Conservation (phyloP, 805 yeast species). For the Saturnispora kantuleensis region DNA sequence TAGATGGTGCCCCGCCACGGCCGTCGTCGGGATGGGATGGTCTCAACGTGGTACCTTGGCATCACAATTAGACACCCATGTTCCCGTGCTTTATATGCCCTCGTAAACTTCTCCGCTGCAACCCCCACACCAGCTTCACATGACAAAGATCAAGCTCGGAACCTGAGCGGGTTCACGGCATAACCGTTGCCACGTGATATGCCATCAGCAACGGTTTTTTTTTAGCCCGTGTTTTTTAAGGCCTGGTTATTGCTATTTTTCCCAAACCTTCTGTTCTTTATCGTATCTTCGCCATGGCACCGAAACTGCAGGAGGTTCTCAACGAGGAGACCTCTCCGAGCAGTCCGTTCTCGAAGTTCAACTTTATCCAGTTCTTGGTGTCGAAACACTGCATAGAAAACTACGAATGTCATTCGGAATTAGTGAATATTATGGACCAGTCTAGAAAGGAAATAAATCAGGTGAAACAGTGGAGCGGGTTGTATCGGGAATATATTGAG, state of each 20-base stretch:
- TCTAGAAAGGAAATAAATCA: slow-evolving; percentile 6
- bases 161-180: not conserved
- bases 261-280: not conserved
- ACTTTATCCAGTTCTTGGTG: slow-evolving; percentile 22
- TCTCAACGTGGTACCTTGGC: too few species aligned
- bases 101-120: too few species aligned
- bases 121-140: too few species aligned
- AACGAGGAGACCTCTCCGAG: slow-evolving; percentile 18
- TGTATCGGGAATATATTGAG: slow-evolving; percentile 22
- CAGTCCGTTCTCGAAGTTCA: slow-evolving; percentile 17
- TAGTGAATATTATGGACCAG: slow-evolving; percentile 15
- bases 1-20: not conserved
- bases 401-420: slow-evolving; percentile 25
- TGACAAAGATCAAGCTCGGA: too few species aligned
- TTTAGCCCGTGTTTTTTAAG: not conserved
- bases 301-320: slow-evolving; percentile 23
- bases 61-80: too few species aligned
- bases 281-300: slow-evolving; percentile 11
- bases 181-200: not conserved
- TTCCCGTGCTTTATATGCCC: too few species aligned
- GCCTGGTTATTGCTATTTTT: not conserved
- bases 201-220: not conserved
- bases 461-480: slow-evolving; percentile 17
- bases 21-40: too few species aligned
- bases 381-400: slow-evolving; percentile 28